phyloP scores from a whole-genome alignment of 257 asterid species.

The Nemophila menziesii region DNA sequence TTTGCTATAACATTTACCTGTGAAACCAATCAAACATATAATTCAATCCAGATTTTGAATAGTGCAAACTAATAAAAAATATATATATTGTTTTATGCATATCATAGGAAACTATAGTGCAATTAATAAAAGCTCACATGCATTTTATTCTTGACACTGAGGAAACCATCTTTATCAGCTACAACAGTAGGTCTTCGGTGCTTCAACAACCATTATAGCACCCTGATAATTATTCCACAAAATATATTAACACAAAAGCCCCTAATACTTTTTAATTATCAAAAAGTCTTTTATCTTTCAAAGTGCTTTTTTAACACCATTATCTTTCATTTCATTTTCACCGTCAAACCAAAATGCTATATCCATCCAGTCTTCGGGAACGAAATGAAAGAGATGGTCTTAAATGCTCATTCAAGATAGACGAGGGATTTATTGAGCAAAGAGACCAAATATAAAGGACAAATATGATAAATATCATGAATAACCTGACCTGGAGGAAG shows the following conservation, averaged over 20 bases:
- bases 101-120: too few relatives aligned
- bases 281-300: too few relatives aligned
- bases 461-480: constrained; percentile 2
- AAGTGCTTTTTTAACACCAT: too few relatives aligned
- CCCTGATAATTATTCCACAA: constrained; percentile 45
- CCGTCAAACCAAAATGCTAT: too few relatives aligned
- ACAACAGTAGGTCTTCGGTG: constrained; percentile 67
- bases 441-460: neutral
- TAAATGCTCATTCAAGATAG: too few relatives aligned
- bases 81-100: too few relatives aligned
- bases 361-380: too few relatives aligned
- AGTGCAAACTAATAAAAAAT: too few relatives aligned
- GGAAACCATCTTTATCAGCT: constrained; percentile 60
- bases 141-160: constrained; percentile 66
- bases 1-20: constrained; percentile 85
- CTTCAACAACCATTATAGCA: constrained; percentile 94
- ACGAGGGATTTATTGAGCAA: too few relatives aligned
- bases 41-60: constrained; percentile 3
- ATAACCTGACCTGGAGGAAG: constrained; percentile 93
- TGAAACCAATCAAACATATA: constrained; percentile 1
- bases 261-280: neutral
- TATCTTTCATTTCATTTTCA: too few relatives aligned
- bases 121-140: too few relatives aligned
- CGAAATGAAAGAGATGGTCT: too few relatives aligned
- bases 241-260: neutral